Evolutionary conservation across 495 filamentous ascomycete genomes (phyloP).

Genomic region (Hypoxylon crocopeplum): DNA sequence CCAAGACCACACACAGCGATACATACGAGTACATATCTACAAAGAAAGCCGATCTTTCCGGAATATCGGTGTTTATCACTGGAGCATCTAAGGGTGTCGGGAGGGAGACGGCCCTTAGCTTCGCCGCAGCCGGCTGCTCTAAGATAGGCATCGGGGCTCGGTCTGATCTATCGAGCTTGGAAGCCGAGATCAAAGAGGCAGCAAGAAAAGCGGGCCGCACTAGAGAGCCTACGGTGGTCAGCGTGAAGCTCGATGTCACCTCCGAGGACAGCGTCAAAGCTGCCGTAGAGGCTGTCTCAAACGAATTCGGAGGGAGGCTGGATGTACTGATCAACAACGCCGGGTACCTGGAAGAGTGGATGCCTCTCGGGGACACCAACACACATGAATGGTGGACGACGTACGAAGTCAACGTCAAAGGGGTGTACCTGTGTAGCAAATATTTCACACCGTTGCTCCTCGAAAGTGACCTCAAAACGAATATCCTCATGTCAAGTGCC

Average conservation of each 20-base stretch:
- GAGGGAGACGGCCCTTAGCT: conserved; percentile 55
- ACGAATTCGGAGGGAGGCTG: conserved; percentile 45
- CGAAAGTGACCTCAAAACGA: conserved; percentile 42
- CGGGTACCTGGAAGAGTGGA: conserved; percentile 48
- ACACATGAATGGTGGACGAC: conserved; percentile 51
- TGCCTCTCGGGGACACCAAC: conserved; percentile 39
- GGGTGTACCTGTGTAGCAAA: conserved; percentile 48
- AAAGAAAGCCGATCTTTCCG: conserved; percentile 49
- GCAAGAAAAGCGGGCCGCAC: conserved; percentile 42
- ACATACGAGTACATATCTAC: conserved; percentile 48
- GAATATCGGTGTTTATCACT: conserved; percentile 62
- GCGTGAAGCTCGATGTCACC: conserved; percentile 51
- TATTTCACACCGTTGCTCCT: conserved; percentile 54
- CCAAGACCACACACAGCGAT: conserved; percentile 39
- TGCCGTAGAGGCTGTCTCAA: conserved; percentile 39
- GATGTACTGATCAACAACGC: conserved; percentile 55
- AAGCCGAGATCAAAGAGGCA: conserved; percentile 42
- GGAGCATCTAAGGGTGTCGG: conserved; percentile 66
- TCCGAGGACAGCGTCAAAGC: conserved; percentile 44
- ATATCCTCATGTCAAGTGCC: conserved; percentile 45
- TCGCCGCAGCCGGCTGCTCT: conserved; percentile 50
- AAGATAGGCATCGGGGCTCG: conserved; percentile 53
- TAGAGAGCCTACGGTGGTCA: conserved; percentile 47
- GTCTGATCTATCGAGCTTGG: conserved; percentile 45
- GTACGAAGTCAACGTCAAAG: conserved; percentile 53